Evolutionary conservation across 1,284 basidiomycete species (phyloP), one percentile per base, ranked within the genome.

Genomic region (Kwoniella shivajii): DNA sequence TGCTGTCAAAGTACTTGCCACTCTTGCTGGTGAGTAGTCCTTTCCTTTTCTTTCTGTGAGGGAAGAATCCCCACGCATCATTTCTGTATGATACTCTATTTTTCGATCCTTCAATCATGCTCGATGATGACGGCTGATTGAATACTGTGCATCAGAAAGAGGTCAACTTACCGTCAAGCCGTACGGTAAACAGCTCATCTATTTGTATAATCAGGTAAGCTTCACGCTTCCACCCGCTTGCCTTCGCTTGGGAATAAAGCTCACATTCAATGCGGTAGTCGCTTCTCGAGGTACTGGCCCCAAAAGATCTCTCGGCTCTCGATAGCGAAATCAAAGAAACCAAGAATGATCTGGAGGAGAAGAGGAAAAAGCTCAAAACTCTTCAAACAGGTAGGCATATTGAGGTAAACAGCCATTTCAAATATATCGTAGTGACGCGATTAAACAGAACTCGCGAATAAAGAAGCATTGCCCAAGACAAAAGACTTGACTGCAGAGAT

Each of bases 1-100:
- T 7, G 86, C 86, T 0, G 89, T 91, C 72, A 92, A 92, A 78
- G 88, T 92, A 45, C 82, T 93, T 13, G 79, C 84, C 1, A 77
- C 84, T 0, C 83, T 93, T 13, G 86, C 91, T 53, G 90, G 91
- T 76, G 50, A 60, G 56, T 59, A 27, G 18, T 46, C 18, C 36
- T 20, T 45, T 45, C 29, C 43, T 31, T 45, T 29, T 45, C 29
- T 45, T 14, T 9, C 11, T 20, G 30, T 29, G 30, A 11, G 9
- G 16, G n/a, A 2, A n/a, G 16, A 31, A 30, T 9, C 7, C 41
- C 6, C 7, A 43, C 11, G n/a, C 37, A 6, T 6, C 6, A 13
- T 14, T 24, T 26, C 18, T 44, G 9, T 7, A 22, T 44, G 20
- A 24, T 44, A 22, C 42, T 22, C 26, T 22, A 22, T 7, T 7